Evolutionary conservation across 2,329 filamentous ascomycete species (phyloP), one percentile per base, ranked within the genome.

Genomic region (Tolypocladium album): DNA sequence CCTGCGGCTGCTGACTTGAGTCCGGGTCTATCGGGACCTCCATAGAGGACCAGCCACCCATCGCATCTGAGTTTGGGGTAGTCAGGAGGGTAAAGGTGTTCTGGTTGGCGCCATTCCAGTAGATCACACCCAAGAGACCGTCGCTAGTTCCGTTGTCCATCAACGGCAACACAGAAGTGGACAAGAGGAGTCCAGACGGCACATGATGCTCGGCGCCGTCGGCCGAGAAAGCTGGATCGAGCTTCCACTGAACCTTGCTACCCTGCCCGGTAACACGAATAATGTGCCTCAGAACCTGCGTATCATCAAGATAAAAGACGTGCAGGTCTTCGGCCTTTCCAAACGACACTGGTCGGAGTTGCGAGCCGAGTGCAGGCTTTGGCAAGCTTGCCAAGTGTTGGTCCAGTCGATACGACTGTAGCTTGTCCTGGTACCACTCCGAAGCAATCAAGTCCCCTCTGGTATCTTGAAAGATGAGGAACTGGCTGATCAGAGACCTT

Each of bases 221-320:
- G 4, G 38, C 20, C 17, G 56, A 53, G 39, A 58, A 57, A 53
- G 47, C 22, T 17, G 20, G 11, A 13, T 55, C 42, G 31, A 52
- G 43, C 27, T 12, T 45, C 59, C 59, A 60, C n/a, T n/a, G 22
- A 3, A 36, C 40, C 15, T 43, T 36, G 12, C 39, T 27, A 13
- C 55, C 45, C 40, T 24, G 34, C 17, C 34, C 42, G 12, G 39
- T 39, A 17, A 27, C 36, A 22, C 56, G 59, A 3, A 58, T 24
- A 15, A 60, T 2, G 22, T 60, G 59, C n/a, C 34, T 38, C 20
- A 45, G 5, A 31, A 39, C 55, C 27, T 42, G 45, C 1, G 39
- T 34, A 4, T 31, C 39, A n/a, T 58, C 59, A 11, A 60, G 9
- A 27, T 58, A 60, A n/a, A 60, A 60, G 13, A 60, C 17, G 56